Conservation (phyloP, 2,329 filamentous ascomycete genomes). For the Fusarium chlamydosporum region DNA sequence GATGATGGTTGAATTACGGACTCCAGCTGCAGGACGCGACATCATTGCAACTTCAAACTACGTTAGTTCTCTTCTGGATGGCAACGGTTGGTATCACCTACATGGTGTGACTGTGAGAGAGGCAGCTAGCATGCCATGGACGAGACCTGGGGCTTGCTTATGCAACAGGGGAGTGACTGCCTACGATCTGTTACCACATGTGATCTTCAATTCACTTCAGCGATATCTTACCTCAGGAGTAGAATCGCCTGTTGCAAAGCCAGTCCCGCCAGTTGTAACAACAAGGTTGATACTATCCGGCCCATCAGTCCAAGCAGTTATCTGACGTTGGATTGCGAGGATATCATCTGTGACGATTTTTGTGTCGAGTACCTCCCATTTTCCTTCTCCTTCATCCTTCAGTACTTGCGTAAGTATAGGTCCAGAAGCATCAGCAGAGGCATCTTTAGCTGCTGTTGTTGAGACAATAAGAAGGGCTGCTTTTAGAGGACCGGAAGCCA, state of each 20-base stretch:
- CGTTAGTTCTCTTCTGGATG: conserved; percentile 16
- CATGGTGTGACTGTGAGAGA: conserved; percentile 91
- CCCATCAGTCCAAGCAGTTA: conserved; percentile 81
- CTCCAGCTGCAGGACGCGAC: conserved; percentile 92
- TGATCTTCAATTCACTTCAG: accelerated
- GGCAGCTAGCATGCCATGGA: conserved; percentile 93
- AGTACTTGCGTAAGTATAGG: conserved; percentile 78
- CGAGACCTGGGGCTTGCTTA: conserved; percentile 87
- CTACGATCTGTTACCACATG: conserved; percentile 49
- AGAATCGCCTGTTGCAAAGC: conserved; percentile 85
- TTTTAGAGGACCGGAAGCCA: conserved; percentile 65
- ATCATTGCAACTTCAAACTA: conserved; percentile 85
- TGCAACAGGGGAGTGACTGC: conserved; percentile 85
- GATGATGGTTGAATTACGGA: conserved; percentile 84
- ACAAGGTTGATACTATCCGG: conserved; percentile 78
- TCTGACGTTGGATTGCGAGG: conserved; percentile 78
- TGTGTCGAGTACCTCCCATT: conserved; percentile 78
- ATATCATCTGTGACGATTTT: conserved; percentile 86
- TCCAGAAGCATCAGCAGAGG: conserved; percentile 82
- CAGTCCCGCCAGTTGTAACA: conserved; percentile 91
- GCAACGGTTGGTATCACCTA: conserved; percentile 62
- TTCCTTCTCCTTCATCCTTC: conserved; percentile 72
- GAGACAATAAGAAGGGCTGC: conserved; percentile 89
- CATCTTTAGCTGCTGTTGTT: conserved; percentile 86
- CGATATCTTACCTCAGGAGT: conserved; percentile 85